Percentiles rank a stretch among this genome's conserved stretches.
phyloP scores from a whole-genome alignment of 2,329 filamentous ascomycete species.

The Madurella fahalii region DNA sequence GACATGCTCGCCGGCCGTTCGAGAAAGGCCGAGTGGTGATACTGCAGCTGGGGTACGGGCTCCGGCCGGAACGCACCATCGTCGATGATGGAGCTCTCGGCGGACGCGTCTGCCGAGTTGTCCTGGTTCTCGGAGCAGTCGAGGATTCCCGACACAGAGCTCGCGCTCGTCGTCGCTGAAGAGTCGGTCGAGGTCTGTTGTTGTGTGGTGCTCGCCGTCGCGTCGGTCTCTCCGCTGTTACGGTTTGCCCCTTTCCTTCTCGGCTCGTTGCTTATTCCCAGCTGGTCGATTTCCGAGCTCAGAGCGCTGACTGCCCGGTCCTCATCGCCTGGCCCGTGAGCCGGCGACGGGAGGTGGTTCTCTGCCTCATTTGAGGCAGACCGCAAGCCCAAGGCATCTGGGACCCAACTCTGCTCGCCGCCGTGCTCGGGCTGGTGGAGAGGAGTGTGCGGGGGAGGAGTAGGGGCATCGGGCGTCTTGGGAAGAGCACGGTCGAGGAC shows the following conservation, averaged over 20 bases:
- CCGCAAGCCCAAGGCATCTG: conserved; percentile 11
- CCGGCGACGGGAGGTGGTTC: conserved; percentile 12
- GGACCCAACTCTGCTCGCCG: conserved; percentile 7
- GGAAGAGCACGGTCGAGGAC: conserved; percentile 31
- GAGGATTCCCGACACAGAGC: conserved; percentile 50
- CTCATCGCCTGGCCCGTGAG: conserved; percentile 5
- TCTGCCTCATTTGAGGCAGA: conserved; percentile 9
- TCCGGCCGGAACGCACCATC: conserved; percentile 37
- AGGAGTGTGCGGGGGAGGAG: conserved; percentile 38
- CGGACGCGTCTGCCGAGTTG: conserved; percentile 41
- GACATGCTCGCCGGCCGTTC: conserved; percentile 39
- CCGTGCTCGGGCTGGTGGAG: conserved; percentile 20
- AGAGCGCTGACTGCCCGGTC: conserved; percentile 11
- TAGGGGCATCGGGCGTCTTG: conserved; percentile 33
- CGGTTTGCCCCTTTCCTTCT: conserved; percentile 39
- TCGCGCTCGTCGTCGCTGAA: conserved; percentile 53
- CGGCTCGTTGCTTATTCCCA: conserved; percentile 32
- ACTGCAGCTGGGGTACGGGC: conserved; percentile 56
- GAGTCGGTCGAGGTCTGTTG: conserved; percentile 49
- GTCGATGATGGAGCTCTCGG: conserved; percentile 49
- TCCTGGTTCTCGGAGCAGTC: conserved; percentile 43
- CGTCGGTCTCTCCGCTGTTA: conserved; percentile 51
- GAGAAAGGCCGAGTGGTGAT: conserved; percentile 52
- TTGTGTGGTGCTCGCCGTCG: conserved; percentile 46
- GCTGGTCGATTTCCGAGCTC: conserved; percentile 32